phyloP scores from a whole-genome alignment of 768 basidiomycete genomes.

The Exidia glandulosa region DNA sequence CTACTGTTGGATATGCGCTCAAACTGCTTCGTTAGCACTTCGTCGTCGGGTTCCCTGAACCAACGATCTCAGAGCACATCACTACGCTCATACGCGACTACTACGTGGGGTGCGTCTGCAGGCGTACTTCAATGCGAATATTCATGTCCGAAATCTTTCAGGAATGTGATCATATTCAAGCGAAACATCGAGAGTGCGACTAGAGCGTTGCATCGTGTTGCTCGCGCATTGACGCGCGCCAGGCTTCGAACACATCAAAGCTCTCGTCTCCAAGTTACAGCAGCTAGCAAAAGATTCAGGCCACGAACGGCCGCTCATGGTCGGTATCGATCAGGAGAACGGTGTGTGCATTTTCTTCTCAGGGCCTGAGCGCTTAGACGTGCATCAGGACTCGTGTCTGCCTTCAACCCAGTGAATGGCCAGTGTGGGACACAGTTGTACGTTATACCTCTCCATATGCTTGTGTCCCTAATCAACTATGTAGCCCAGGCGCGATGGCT shows the following conservation, averaged over 20 bases:
- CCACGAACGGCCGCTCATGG: slow-evolving; percentile 44
- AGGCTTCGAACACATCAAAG: slow-evolving; percentile 43
- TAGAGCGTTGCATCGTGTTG: background rate
- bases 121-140: background rate
- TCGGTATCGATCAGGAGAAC: slow-evolving; percentile 68
- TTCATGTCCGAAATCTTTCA: slow-evolving; percentile 20
- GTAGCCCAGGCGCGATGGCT: slow-evolving; percentile 66
- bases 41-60: slow-evolving; percentile 58
- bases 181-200: slow-evolving; percentile 47
- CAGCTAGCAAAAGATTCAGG: slow-evolving; percentile 43
- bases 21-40: slow-evolving; percentile 41
- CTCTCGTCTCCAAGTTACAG: slow-evolving; percentile 41
- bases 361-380: background rate
- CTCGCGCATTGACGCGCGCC: background rate
- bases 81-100: slow-evolving; percentile 49
- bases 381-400: slow-evolving; percentile 50
- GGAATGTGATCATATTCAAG: slow-evolving; percentile 42
- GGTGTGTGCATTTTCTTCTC: slow-evolving; percentile 24
- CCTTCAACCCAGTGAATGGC: slow-evolving; percentile 37
- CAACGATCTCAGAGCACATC: slow-evolving; percentile 38
- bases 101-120: slow-evolving; percentile 36
- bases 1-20: background rate
- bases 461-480: background rate
- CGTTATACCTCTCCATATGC: slow-evolving; percentile 10
- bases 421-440: slow-evolving; percentile 54